Conservation (phyloP, 2,329 filamentous ascomycete species). For the Mollisia scopiformis region DNA sequence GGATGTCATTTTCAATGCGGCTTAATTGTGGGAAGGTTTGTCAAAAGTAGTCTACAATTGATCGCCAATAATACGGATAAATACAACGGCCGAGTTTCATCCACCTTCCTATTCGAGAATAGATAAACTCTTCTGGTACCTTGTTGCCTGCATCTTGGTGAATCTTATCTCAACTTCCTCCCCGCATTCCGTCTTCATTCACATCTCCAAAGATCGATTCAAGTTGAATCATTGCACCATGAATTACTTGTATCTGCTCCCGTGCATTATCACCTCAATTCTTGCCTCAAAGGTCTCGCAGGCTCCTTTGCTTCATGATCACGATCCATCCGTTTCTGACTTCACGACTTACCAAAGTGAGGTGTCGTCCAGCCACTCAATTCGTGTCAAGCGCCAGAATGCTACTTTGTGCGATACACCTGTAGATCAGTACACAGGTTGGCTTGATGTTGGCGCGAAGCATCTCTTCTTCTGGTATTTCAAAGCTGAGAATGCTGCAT, state of each 20-base stretch:
- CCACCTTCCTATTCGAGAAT: neutral
- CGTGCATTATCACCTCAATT: neutral
- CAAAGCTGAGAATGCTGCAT: slow-evolving; percentile 38
- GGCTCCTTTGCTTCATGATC: neutral
- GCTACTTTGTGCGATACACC: slow-evolving; percentile 27
- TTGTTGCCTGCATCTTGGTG: neutral
- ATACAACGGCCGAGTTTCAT: neutral
- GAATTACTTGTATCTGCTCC: neutral
- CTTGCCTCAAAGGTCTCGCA: neutral
- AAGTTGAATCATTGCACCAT: neutral
- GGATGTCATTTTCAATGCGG: no score
- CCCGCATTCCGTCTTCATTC: neutral
- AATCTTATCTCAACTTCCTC: neutral
- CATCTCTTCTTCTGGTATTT: slow-evolving; percentile 51
- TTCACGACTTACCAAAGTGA: slow-evolving; percentile 24
- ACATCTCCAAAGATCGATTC: neutral
- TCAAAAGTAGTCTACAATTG: no score
- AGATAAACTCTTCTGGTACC: neutral
- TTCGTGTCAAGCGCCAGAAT: slow-evolving; percentile 29
- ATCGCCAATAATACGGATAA: neutral
- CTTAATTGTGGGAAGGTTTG: no score
- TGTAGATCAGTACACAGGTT: slow-evolving; percentile 32
- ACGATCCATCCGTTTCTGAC: neutral
- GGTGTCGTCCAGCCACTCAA: slow-evolving; percentile 24
- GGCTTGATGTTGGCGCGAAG: slow-evolving; percentile 34